Percentiles rank a stretch among this genome's conserved stretches.
phyloP scores from a whole-genome alignment of 768 basidiomycete species.

The Auricularia auricula-judae region DNA sequence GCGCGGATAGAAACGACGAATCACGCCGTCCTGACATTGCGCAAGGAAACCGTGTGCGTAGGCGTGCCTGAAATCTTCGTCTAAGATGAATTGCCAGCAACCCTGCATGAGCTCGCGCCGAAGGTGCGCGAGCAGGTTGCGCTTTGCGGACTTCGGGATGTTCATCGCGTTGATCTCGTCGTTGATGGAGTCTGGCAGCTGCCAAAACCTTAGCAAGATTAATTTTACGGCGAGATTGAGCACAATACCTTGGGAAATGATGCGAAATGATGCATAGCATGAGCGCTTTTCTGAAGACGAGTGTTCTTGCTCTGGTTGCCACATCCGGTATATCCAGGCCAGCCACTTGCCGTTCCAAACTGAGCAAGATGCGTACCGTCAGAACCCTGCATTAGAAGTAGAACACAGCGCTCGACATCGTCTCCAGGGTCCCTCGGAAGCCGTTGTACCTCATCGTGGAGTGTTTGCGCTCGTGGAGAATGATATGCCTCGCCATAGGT shows the following conservation, averaged over 20 bases:
- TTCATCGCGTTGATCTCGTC: too few relatives aligned
- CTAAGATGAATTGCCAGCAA: slow-evolving; percentile 5
- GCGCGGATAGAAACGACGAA: slow-evolving; percentile 13
- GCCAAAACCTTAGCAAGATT: too few relatives aligned
- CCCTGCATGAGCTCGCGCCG: slow-evolving; percentile 8
- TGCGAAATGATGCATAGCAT: too few relatives aligned
- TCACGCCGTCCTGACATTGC: slow-evolving; percentile 4
- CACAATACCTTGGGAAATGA: too few relatives aligned
- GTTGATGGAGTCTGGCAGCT: too few relatives aligned
- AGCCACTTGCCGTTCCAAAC: slow-evolving; percentile 13
- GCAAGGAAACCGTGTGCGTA: slow-evolving; percentile 7
- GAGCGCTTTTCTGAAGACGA: background rate
- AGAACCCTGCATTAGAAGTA: too few relatives aligned
- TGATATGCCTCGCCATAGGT: too few relatives aligned
- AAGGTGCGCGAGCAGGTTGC: slow-evolving; percentile 1
- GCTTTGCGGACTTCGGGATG: background rate
- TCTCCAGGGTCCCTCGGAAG: too few relatives aligned
- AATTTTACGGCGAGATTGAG: too few relatives aligned
- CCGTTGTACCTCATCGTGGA: too few relatives aligned
- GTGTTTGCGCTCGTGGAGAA: too few relatives aligned
- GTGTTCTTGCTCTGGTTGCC: slow-evolving; percentile 16
- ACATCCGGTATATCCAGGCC: slow-evolving; percentile 16
- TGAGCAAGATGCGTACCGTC: slow-evolving; percentile 6
- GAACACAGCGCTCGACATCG: too few relatives aligned
- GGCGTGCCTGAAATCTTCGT: slow-evolving; percentile 6